phyloP scores from a whole-genome alignment of 2,329 filamentous ascomycete genomes.

The Alternaria arbusti region DNA sequence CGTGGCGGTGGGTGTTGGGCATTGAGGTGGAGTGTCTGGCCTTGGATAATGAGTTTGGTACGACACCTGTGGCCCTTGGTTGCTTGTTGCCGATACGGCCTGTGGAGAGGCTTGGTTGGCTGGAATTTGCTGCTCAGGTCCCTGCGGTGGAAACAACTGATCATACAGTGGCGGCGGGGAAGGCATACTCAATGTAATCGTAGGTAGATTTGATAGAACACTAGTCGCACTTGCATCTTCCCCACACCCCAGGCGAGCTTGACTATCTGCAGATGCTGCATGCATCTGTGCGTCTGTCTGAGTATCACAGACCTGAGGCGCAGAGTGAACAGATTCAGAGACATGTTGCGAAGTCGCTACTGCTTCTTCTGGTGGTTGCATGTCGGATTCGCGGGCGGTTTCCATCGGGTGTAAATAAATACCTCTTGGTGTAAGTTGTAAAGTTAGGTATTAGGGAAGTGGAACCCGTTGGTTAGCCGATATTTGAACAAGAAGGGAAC shows the following conservation, averaged over 20 bases:
- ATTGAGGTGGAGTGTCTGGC: neutral
- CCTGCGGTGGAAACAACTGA: neutral
- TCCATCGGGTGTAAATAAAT: neutral
- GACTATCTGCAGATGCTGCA: neutral
- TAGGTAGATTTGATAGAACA: neutral
- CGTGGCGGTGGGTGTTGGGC: neutral
- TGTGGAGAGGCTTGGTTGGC: neutral
- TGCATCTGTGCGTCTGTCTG: neutral
- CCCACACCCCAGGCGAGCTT: neutral
- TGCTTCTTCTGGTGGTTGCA: neutral
- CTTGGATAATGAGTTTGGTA: neutral
- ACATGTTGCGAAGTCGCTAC: neutral
- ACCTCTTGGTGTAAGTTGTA: neutral
- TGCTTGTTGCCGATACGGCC: too few relatives aligned
- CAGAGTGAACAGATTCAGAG: neutral
- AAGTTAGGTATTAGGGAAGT: neutral
- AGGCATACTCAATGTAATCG: neutral
- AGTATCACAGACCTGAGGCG: neutral
- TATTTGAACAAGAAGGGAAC: rapidly evolving
- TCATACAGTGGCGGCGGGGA: neutral
- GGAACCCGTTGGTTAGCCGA: neutral
- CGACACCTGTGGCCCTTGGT: neutral
- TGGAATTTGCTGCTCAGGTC: rapidly evolving
- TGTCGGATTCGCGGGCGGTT: neutral
- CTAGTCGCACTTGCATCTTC: neutral